Percentiles rank a stretch among this genome's conserved stretches.
Evolutionary conservation across 148 eudicot genomes (phyloP).

Genomic region (Heliosperma pusillum): DNA sequence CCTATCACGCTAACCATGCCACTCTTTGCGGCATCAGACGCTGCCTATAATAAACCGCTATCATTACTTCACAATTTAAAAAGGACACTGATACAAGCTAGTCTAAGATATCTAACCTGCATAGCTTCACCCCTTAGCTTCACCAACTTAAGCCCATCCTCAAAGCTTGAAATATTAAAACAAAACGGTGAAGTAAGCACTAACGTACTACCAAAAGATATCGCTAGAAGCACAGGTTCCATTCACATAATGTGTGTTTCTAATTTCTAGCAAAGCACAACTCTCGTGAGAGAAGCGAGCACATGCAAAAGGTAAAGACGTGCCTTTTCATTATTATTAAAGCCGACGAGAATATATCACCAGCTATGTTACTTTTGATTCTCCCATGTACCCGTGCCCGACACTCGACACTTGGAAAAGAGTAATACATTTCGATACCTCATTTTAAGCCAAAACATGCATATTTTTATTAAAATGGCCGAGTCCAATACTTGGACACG

Average conservation of each 20-base stretch:
- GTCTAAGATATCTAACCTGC: conserved; percentile 46
- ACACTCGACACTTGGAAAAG: too few relatives aligned
- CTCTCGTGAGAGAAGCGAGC: not conserved
- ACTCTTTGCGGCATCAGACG: conserved; percentile 83
- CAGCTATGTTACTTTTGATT: too few relatives aligned
- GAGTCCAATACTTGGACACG: too few relatives aligned
- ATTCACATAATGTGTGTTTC: not conserved
- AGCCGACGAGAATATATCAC: not conserved
- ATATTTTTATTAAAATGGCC: too few relatives aligned
- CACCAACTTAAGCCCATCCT: conserved; percentile 95
- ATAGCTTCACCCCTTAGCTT: conserved; percentile 92
- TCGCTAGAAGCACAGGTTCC: not conserved
- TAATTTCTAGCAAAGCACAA: not conserved
- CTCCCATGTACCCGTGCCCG: too few relatives aligned
- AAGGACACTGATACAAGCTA: conserved; percentile 9
- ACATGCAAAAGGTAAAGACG: not conserved
- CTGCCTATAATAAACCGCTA: conserved; percentile 45
- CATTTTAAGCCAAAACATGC: too few relatives aligned
- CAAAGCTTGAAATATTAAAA: conserved; percentile 56
- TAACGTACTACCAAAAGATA: not conserved
- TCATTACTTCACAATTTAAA: not conserved
- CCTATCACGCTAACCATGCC: conserved; percentile 89
- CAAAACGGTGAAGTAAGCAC: conserved; percentile 4
- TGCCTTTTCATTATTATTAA: too few relatives aligned
- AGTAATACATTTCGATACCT: too few relatives aligned